These are phyloP conservation scores for Rehmannia glutinosa DNA, from an alignment of 257 asterid genomes.

Conservation along the genomic window DNA sequence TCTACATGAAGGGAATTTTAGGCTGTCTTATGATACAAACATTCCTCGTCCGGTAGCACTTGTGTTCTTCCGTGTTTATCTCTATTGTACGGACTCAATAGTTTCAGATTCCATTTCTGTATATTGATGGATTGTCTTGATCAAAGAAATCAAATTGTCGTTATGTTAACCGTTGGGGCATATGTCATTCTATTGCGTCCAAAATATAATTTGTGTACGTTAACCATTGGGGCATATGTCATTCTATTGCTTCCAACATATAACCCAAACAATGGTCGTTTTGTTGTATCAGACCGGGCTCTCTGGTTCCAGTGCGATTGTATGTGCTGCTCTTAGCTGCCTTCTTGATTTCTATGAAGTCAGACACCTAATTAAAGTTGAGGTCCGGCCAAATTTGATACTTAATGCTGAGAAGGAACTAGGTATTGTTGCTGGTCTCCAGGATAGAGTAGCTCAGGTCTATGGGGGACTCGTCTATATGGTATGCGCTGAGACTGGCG, in stretches of 20 bases:
- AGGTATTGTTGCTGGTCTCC: constrained; percentile 97
- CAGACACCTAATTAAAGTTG: constrained; percentile 73
- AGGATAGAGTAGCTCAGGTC: constrained; percentile 97
- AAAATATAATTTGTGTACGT: too few relatives aligned
- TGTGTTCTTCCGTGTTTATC: too few relatives aligned
- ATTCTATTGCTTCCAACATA: too few relatives aligned
- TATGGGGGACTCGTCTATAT: constrained; percentile 92
- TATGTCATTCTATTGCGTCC: too few relatives aligned
- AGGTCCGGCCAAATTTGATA: constrained; percentile 82
- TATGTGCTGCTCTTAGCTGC: constrained; percentile 94
- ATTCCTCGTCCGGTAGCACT: constrained; percentile 77
- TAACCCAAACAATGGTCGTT: too few relatives aligned
- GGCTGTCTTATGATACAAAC: constrained; percentile 68
- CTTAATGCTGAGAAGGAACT: constrained; percentile 93
- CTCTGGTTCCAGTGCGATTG: constrained; percentile 97
- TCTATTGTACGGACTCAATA: too few relatives aligned
- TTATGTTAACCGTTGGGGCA: too few relatives aligned
- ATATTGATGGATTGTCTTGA: too few relatives aligned
- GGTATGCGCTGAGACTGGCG: constrained; percentile 41
- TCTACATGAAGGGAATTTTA: constrained; percentile 49
- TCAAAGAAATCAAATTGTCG: too few relatives aligned
- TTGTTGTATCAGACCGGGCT: constrained; percentile 83
- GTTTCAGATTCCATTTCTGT: too few relatives aligned
- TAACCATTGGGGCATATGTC: too few relatives aligned
- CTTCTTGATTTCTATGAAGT: constrained; percentile 88